Percentiles rank a stretch among this genome's conserved stretches.
These are phyloP conservation scores for Chenopodium quinoa DNA, from an alignment of 148 eudicot species.

Conservation along the genomic window DNA sequence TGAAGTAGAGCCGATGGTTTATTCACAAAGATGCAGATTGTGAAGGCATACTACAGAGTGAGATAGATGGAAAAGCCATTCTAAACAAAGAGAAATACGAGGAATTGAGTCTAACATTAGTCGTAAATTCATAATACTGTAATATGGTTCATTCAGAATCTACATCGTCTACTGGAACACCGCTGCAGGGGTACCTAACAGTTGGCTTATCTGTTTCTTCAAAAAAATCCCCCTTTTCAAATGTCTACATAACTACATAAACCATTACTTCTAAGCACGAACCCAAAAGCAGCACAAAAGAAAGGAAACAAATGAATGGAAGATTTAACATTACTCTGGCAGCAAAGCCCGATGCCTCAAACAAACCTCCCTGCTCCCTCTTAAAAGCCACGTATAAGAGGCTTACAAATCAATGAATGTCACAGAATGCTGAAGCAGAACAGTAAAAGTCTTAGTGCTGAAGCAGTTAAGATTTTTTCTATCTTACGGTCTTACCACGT, in stretches of 20 bases:
- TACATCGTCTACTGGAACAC: background rate
- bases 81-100: no score
- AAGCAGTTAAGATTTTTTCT: background rate
- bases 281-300: background rate
- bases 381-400: background rate
- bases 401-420: background rate
- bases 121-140: no score
- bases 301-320: background rate
- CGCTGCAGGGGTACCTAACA: background rate
- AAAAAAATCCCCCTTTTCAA: background rate
- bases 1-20: no score
- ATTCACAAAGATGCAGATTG: no score
- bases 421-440: background rate
- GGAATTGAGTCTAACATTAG: no score
- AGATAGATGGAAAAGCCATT: no score
- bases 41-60: no score
- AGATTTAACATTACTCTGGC: background rate
- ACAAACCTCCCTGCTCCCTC: background rate
- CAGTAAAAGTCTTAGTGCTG: background rate
- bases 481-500: background rate
- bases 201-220: background rate
- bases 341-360: background rate
- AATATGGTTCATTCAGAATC: background rate
- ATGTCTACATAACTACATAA: background rate
- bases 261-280: background rate